phyloP scores from a whole-genome alignment of 345 rosid species.

The Aegle marmelos region DNA sequence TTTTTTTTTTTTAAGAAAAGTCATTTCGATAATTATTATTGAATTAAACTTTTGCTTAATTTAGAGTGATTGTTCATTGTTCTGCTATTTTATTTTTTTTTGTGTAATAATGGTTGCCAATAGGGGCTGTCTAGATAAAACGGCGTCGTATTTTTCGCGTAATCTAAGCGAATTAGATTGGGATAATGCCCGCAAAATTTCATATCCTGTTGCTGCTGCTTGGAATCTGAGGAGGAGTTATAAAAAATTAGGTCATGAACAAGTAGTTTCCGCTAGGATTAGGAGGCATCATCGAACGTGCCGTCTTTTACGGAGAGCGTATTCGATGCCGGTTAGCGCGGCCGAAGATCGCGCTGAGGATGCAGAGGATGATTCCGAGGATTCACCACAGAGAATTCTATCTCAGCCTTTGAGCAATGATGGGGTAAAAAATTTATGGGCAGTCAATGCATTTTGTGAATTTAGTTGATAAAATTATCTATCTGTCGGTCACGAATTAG shows the following conservation, averaged over 20 bases:
- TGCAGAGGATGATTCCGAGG: conserved; percentile 31
- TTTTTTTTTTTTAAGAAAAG: neutral
- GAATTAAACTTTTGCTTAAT: neutral
- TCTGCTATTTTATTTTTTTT: neutral
- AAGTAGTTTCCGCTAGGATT: conserved; percentile 23
- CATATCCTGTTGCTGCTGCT: conserved; percentile 9
- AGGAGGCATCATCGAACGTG: conserved; percentile 28
- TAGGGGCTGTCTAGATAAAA: conserved; percentile 47
- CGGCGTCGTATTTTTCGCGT: conserved; percentile 35
- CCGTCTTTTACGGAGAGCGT: conserved; percentile 35
- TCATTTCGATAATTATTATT: neutral
- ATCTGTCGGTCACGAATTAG: neutral
- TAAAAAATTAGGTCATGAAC: conserved; percentile 28
- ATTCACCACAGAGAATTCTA: conserved; percentile 37
- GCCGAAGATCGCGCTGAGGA: conserved; percentile 32
- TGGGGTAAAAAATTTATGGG: conserved; percentile 39
- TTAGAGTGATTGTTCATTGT: too few species aligned
- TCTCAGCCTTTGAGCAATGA: conserved; percentile 50
- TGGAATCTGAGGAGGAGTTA: conserved; percentile 14
- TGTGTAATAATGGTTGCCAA: neutral
- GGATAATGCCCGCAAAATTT: conserved; percentile 21
- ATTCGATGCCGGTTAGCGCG: conserved; percentile 35
- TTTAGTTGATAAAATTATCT: neutral
- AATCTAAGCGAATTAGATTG: conserved; percentile 29
- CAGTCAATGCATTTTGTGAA: neutral